Base-by-base conservation (phyloP, 2,329 filamentous ascomycete species). In the Erysiphe pulchra region DNA sequence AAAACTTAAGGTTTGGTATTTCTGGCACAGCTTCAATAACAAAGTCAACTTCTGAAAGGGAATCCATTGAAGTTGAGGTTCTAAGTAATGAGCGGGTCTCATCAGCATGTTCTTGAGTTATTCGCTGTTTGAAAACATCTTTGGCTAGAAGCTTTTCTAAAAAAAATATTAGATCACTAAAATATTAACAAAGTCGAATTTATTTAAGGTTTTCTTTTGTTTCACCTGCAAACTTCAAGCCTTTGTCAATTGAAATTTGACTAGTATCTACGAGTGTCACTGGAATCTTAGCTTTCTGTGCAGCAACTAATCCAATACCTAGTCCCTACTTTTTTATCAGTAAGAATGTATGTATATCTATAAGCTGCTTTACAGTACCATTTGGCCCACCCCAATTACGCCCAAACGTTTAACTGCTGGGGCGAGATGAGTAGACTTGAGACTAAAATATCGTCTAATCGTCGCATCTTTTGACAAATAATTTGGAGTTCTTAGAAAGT, bases 21-120 rank as follows among this genome's bases (percentile, higher is more conserved):
- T 94, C 86, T 33, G 90, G 90, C 9, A 98, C 85, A 14, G 90
- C 90, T 66, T 98, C 90, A 57, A 98, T 95, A 47, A 98, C 79
- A 61, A 98, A 94, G 65, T 98, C 90, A 33, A 85, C 80, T n/a
- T 76, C 71, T 24, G 73, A 74, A 18, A 95, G 74, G 47, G 78
- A 71, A 41, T 85, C 79, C 54, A 95, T 71, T 16, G 73, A 73
- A 14, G 80, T 84, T 45, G 74, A 77, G 9, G 81, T 63, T 0
- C 63, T 70, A 49, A 98, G 67, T 30, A 80, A 74, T 11, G 71
- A 72, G 28, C 80, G 76, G 28, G 79, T 73, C 43, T 75, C 69
- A 53, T 83, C 73, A 17, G 90, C 83, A 52, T 87, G 75, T 43
- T 82, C 75, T 60, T 85, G 77, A 10, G 83, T 84, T 51, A 95